phyloP scores from a whole-genome alignment of 768 basidiomycete genomes.

The Lanmaoa rubissima region DNA sequence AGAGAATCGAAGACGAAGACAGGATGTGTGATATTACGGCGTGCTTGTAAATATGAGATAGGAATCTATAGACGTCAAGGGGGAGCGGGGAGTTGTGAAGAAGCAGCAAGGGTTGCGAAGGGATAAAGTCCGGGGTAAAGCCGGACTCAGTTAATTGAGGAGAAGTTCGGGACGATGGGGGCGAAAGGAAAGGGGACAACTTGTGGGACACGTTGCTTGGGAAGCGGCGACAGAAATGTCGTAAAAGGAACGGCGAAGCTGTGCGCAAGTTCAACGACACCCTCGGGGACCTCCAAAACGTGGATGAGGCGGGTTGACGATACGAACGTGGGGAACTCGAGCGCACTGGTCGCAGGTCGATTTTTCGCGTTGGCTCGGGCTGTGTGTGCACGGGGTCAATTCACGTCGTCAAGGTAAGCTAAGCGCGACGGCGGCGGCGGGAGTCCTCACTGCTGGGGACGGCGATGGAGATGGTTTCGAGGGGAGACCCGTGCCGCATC shows the following conservation, averaged over 20 bases:
- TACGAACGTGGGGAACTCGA: constrained; percentile 27
- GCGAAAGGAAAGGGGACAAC: constrained; percentile 16
- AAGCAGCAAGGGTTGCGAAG: constrained; percentile 14
- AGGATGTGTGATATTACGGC: constrained; percentile 27
- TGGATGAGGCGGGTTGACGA: constrained; percentile 22
- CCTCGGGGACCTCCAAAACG: constrained; percentile 30
- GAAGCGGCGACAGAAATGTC: constrained; percentile 23
- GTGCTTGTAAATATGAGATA: constrained; percentile 22
- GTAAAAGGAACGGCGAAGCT: constrained; percentile 25
- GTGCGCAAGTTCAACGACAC: constrained; percentile 15
- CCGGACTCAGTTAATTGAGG: constrained; percentile 26
- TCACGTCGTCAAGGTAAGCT: background rate
- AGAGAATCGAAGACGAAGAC: constrained; percentile 21
- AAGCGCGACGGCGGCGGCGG: background rate
- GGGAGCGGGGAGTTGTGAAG: constrained; percentile 17
- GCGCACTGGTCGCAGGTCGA: background rate
- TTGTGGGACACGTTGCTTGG: constrained; percentile 17
- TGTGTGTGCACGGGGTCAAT: background rate
- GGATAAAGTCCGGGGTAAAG: constrained; percentile 32
- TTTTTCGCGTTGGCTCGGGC: constrained; percentile 3
- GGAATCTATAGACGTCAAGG: constrained; percentile 26
- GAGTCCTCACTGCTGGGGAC: constrained; percentile 1
- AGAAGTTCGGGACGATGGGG: constrained; percentile 14
- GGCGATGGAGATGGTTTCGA: constrained; percentile 12
- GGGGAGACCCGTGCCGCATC: background rate